Percentiles rank a stretch among this genome's conserved stretches.
phyloP scores from a whole-genome alignment of 176 grass and related monocot species.

The Oryza glumipatula region DNA sequence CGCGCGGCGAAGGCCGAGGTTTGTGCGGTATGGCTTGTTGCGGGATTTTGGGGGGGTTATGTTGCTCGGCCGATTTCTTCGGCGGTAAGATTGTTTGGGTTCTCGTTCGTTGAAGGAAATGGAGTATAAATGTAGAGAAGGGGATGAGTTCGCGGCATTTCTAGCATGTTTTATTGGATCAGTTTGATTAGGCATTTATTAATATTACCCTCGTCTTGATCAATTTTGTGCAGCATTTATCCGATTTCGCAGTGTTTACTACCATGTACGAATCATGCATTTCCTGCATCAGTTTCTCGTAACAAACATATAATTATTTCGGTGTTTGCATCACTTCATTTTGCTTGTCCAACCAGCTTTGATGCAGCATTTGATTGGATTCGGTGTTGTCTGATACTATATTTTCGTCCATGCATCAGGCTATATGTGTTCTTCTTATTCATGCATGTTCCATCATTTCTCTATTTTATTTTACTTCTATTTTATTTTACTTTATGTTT shows the following conservation, averaged over 20 bases:
- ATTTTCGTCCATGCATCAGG: not conserved
- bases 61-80: not conserved
- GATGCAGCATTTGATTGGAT: not conserved
- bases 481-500: not conserved
- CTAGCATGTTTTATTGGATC: not conserved
- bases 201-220: constrained; percentile 10
- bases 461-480: not conserved
- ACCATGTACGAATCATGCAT: not conserved
- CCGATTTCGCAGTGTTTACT: not conserved
- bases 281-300: not conserved
- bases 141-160: not conserved
- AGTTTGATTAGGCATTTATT: not conserved
- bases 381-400: not conserved
- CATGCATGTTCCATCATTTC: not conserved
- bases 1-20: not conserved
- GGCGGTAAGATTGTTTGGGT: not conserved
- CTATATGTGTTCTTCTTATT: constrained; percentile 15
- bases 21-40: constrained; percentile 33
- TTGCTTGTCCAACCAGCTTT: not conserved
- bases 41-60: not conserved
- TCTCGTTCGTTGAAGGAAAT: not conserved
- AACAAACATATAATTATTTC: not conserved
- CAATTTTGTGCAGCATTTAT: not conserved
- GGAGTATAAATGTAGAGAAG: not conserved
- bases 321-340: not conserved